Evolutionary conservation across 306 rosid genomes (phyloP).

Genomic region (Macrotyloma uniflorum): DNA sequence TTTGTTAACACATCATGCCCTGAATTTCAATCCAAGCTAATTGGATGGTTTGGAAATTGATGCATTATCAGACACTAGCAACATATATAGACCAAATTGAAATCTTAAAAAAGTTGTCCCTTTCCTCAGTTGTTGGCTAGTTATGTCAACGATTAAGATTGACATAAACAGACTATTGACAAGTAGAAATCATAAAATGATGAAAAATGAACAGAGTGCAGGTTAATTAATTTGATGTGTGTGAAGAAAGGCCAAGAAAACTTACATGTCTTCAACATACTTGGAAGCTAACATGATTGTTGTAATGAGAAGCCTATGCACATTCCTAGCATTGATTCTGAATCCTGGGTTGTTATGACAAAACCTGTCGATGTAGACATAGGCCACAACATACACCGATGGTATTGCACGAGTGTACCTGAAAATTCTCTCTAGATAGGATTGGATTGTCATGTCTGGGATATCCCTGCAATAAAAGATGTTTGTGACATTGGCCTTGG

Average conservation of each 20-base stretch:
- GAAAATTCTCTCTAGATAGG: slow-evolving; percentile 83
- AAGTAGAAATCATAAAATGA: background rate
- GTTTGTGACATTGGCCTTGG: slow-evolving; percentile 48
- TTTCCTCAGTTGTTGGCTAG: slow-evolving; percentile 33
- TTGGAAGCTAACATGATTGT: slow-evolving; percentile 93
- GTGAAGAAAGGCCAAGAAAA: slow-evolving; percentile 4
- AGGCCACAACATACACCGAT: slow-evolving; percentile 81
- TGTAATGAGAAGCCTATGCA: slow-evolving; percentile 86
- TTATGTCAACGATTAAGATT: slow-evolving; percentile 11
- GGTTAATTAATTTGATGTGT: no score
- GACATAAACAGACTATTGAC: background rate
- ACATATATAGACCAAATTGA: slow-evolving; percentile 8
- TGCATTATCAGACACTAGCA: slow-evolving; percentile 3
- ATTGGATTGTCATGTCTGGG: slow-evolving; percentile 81
- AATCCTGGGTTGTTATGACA: slow-evolving; percentile 74
- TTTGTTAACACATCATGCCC: background rate
- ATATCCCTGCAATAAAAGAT: slow-evolving; percentile 78
- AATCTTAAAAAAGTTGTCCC: slow-evolving; percentile 9
- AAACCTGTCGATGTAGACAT: slow-evolving; percentile 88
- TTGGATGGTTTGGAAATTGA: background rate
- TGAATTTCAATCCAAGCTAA: slow-evolving; percentile 19
- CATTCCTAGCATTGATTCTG: slow-evolving; percentile 74
- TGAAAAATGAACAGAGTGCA: background rate
- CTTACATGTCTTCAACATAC: slow-evolving; percentile 91
- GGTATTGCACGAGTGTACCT: slow-evolving; percentile 84